Conservation (phyloP, 305 asterid genomes). For the Fraxinus dipetala region DNA sequence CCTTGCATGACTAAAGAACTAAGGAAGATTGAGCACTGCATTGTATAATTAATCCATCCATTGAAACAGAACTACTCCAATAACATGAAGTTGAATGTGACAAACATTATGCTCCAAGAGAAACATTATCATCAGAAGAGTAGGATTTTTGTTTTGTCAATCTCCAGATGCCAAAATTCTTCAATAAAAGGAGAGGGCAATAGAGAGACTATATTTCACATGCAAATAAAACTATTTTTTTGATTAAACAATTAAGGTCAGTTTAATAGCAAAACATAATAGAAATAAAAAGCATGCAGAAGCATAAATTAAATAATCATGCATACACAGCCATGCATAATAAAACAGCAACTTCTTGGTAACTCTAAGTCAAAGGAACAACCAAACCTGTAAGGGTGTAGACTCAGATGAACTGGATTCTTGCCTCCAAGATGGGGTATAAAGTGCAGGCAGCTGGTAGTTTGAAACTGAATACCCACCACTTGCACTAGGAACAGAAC, state of each 20-base stretch:
- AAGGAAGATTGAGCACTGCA: background rate
- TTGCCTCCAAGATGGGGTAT: slow-evolving; percentile 62
- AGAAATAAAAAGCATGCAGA: background rate
- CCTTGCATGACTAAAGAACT: background rate
- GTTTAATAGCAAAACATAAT: background rate
- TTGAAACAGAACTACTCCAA: background rate
- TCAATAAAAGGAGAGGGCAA: background rate
- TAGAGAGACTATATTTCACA: background rate
- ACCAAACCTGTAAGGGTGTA: slow-evolving; percentile 72
- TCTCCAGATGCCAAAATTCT: background rate
- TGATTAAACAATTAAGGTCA: background rate
- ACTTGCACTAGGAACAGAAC: slow-evolving; percentile 56
- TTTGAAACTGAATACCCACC: slow-evolving; percentile 57
- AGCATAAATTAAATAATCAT: background rate
- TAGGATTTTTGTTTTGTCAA: background rate
- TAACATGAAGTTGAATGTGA: background rate
- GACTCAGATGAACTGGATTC: slow-evolving; percentile 54
- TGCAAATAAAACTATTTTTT: background rate
- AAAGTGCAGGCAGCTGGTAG: slow-evolving; percentile 55
- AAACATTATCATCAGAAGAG: background rate
- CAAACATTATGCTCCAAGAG: background rate
- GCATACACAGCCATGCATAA: background rate
- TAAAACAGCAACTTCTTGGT: slow-evolving; percentile 13
- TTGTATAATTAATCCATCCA: background rate
- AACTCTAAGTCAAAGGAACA: slow-evolving; percentile 27